Evolutionary conservation across 306 rosid species (phyloP).

Genomic region (Cucumis melo): DNA sequence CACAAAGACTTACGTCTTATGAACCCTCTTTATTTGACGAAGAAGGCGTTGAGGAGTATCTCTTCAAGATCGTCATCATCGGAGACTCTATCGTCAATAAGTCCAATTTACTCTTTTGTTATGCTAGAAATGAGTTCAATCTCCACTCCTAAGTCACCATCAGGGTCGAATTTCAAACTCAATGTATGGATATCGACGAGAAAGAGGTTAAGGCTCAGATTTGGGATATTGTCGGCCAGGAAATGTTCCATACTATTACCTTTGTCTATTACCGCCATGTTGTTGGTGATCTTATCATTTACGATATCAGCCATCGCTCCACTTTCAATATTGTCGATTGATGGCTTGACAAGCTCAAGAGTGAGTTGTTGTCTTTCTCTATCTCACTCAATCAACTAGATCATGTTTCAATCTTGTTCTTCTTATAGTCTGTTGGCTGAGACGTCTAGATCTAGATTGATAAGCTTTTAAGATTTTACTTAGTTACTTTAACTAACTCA

Average conservation of each 20-base stretch:
- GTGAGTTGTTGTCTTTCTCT: slow-evolving; percentile 17
- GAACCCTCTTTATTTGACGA: too few species aligned
- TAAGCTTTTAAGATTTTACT: not conserved
- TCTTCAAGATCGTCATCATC: slow-evolving; percentile 81
- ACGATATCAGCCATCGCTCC: slow-evolving; percentile 70
- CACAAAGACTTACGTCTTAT: too few species aligned
- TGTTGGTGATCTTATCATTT: slow-evolving; percentile 78
- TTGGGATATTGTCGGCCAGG: slow-evolving; percentile 99
- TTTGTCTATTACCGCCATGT: slow-evolving; percentile 89
- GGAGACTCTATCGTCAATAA: slow-evolving; percentile 84
- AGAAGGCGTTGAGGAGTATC: slow-evolving; percentile 81
- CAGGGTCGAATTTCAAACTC: slow-evolving; percentile 90
- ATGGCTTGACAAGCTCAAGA: slow-evolving; percentile 93
- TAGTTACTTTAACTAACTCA: not conserved
- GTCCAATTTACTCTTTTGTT: slow-evolving; percentile 69
- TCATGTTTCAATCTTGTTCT: not conserved
- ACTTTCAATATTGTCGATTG: slow-evolving; percentile 75
- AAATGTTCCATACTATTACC: slow-evolving; percentile 83
- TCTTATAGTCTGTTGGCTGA: not conserved
- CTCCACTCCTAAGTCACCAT: slow-evolving; percentile 81
- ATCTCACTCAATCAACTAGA: not conserved
- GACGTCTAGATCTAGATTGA: slow-evolving; percentile 7
- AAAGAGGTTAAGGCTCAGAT: slow-evolving; percentile 93
- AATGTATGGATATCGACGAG: slow-evolving; percentile 61
- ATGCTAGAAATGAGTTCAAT: slow-evolving; percentile 79